Conservation (phyloP, 2,329 filamentous ascomycete species). For the Ceratocystis variospora region DNA sequence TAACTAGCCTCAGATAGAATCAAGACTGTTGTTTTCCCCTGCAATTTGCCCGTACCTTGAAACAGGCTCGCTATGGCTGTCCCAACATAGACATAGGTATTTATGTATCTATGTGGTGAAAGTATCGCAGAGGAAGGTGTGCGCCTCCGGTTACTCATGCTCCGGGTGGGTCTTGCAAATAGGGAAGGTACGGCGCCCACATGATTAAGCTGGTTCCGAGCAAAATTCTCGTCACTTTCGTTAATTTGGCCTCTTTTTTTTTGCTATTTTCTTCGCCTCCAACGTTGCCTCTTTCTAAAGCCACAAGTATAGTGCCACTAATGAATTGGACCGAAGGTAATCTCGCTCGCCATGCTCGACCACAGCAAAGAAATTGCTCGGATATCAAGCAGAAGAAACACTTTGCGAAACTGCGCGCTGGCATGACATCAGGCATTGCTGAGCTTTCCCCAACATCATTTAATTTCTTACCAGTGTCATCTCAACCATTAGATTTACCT, state of each 20-base stretch:
- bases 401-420: slow-evolving; percentile 25
- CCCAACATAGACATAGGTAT: not conserved
- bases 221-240: not conserved
- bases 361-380: slow-evolving; percentile 26
- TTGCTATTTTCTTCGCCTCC: not conserved
- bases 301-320: not conserved
- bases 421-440: not conserved
- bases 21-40: not conserved
- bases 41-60: not conserved
- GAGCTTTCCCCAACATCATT: slow-evolving; percentile 6
- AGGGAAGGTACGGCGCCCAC: not conserved
- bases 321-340: slow-evolving; percentile 34
- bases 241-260: not conserved
- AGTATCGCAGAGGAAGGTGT: not conserved
- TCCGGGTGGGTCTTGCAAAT: not conserved
- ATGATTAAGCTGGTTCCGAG: not conserved
- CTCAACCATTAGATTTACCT: not conserved
- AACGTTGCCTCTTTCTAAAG: not conserved
- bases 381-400: slow-evolving; percentile 28
- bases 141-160: not conserved
- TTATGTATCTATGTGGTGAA: not conserved
- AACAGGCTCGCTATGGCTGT: not conserved
- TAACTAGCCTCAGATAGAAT: not conserved
- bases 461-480: slow-evolving; percentile 1
- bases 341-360: slow-evolving; percentile 28